Evolutionary conservation across 1,284 basidiomycete species (phyloP).

Genomic region (Tylopilus sp.): DNA sequence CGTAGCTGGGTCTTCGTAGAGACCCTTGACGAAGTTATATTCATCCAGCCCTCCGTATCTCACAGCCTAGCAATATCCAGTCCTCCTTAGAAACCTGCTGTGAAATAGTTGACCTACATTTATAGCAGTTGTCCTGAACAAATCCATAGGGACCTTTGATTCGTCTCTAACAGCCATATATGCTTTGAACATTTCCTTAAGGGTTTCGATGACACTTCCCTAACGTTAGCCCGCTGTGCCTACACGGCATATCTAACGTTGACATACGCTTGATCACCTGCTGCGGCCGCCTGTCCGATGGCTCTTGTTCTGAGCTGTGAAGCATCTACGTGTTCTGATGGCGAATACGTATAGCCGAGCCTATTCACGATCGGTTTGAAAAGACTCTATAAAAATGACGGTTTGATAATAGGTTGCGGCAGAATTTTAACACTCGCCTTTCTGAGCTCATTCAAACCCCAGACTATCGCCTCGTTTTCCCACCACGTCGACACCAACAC

Average conservation of each 20-base stretch:
- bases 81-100: slow-evolving; percentile 3
- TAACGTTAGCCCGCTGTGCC: neutral
- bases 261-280: slow-evolving; percentile 54
- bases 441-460: slow-evolving; percentile 61
- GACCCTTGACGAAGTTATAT: slow-evolving; percentile 68
- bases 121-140: slow-evolving; percentile 52
- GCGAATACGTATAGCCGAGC: slow-evolving; percentile 75
- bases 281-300: slow-evolving; percentile 62
- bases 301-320: slow-evolving; percentile 76
- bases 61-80: slow-evolving; percentile 46
- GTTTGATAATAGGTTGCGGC: neutral
- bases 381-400: slow-evolving; percentile 44
- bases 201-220: slow-evolving; percentile 65
- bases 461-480: slow-evolving; percentile 66
- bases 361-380: slow-evolving; percentile 77
- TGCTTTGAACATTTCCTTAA: slow-evolving; percentile 69
- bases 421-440: slow-evolving; percentile 40
- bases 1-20: slow-evolving; percentile 71
- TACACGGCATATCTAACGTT: neutral
- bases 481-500: slow-evolving; percentile 75
- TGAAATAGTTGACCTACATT: slow-evolving; percentile 37
- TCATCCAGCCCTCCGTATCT: slow-evolving; percentile 73
- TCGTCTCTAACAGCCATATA: slow-evolving; percentile 74
- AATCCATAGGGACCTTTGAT: slow-evolving; percentile 73
- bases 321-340: slow-evolving; percentile 67